Evolutionary conservation across 768 basidiomycete species (phyloP), one percentile per base, ranked within the genome.

Genomic region (Neoboletus subvelutipes): DNA sequence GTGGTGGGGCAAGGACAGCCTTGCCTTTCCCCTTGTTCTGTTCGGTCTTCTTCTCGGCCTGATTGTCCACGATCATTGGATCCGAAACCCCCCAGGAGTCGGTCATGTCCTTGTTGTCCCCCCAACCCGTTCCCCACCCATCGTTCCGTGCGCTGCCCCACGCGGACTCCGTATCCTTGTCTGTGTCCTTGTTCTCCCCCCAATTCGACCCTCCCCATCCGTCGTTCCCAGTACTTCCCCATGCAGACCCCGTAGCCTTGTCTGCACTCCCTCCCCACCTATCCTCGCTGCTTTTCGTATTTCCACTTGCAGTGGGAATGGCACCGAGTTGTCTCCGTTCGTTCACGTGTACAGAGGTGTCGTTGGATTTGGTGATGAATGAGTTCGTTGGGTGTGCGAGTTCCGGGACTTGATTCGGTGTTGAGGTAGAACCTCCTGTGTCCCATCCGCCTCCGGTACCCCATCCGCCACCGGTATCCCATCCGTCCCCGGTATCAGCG

Each of bases 1-100:
- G 69, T 28, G 69, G 71, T 1, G 71, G 67, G 11, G 66, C 56
- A 18, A 52, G 51, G 20, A 59, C 53, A 24, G 15, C 24, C 24
- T 46, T 71, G 31, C 56, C 34, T 17, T 54, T 66, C 2, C 26
- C 47, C 24, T 56, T 67, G 20, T 37, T 45, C 28, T 49, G 57
- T 45, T 29, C 15, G 12, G 56, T 18, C 26, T 26, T 49, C 36
- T 53, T 55, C 45, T 54, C 40, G 7, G 24, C 2, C 11, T n/a
- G 54, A 2, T 43, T 42, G 46, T 63, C 63, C 46, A 57, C 46
- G 26, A 49, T 31, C 49, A 51, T 64, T 34, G 64, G 34, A 26
- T 51, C 45, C n/a, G 66, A 39, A 33, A 3, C 28, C 26, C 52
- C 48, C 55, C 51, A 50, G 34, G 57, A 20, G 31, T 13, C 51